Percentiles rank a stretch among this genome's conserved stretches.
phyloP scores from a whole-genome alignment of 345 rosid species.

The Nephelium lappaceum region DNA sequence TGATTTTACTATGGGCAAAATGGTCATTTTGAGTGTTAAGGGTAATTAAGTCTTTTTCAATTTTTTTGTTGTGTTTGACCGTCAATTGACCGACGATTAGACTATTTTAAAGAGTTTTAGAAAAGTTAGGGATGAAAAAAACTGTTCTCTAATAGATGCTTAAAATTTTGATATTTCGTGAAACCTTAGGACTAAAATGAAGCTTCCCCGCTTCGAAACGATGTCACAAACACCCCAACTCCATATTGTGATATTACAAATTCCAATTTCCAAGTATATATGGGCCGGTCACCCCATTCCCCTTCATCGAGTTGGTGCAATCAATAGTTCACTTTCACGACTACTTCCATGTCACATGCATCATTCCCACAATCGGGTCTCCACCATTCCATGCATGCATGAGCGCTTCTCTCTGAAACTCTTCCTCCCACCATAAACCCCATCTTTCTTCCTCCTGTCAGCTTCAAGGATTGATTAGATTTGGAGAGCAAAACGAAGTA shows the following conservation, averaged over 20 bases:
- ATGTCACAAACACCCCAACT: neutral
- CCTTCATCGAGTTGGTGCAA: constrained; percentile 47
- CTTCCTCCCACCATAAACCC: constrained; percentile 36
- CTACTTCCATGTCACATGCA: constrained; percentile 36
- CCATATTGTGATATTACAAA: neutral
- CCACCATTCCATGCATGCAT: constrained; percentile 36
- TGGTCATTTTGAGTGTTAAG: too few relatives aligned
- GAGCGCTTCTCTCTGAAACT: constrained; percentile 29
- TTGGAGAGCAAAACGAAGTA: constrained; percentile 2
- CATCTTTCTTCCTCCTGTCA: constrained; percentile 43
- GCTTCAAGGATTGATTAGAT: constrained; percentile 29
- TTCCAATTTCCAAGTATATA: too few relatives aligned
- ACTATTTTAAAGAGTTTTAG: too few relatives aligned
- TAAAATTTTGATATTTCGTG: too few relatives aligned
- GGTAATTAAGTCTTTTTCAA: too few relatives aligned
- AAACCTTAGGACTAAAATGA: too few relatives aligned
- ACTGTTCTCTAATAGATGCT: too few relatives aligned
- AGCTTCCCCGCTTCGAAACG: too few relatives aligned
- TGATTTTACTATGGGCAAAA: too few relatives aligned
- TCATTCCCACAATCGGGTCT: neutral
- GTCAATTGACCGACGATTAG: too few relatives aligned
- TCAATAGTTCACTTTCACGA: constrained; percentile 30
- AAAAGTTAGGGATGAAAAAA: too few relatives aligned
- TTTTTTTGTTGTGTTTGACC: too few relatives aligned
- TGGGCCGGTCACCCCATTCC: constrained; percentile 15